Evolutionary conservation across 2,329 filamentous ascomycete species (phyloP).

Genomic region (Colletotrichum lini): DNA sequence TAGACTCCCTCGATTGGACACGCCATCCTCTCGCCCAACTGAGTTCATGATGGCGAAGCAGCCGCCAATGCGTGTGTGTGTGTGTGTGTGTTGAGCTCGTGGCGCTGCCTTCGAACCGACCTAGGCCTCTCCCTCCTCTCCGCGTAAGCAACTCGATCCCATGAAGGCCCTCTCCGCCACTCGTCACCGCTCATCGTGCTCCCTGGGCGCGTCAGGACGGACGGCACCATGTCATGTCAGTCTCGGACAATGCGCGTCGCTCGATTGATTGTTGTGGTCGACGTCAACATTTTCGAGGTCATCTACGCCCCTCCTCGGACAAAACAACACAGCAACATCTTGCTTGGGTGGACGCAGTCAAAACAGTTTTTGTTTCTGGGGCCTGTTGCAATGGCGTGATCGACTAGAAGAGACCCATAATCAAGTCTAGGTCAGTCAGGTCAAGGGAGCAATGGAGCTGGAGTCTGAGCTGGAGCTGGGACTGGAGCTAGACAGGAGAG

Average conservation of each 20-base stretch:
- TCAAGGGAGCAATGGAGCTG: conserved; percentile 1
- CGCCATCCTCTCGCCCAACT: conserved; percentile 7
- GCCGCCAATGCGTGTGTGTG: background rate
- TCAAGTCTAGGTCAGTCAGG: background rate
- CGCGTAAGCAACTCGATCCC: conserved; percentile 15
- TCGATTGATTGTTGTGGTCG: conserved; percentile 19
- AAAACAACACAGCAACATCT: background rate
- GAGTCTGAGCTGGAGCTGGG: background rate
- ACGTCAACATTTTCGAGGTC: conserved; percentile 16
- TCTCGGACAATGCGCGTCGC: conserved; percentile 12
- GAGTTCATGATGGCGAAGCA: background rate
- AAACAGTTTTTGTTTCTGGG: conserved; percentile 29
- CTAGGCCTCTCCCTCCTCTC: conserved; percentile 5
- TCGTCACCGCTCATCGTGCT: conserved; percentile 34
- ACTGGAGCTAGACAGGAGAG: background rate
- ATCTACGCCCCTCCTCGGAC: conserved; percentile 15
- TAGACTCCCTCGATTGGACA: conserved; percentile 27
- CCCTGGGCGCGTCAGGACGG: conserved; percentile 9
- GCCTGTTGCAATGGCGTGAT: conserved; percentile 36
- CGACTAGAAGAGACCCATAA: conserved; percentile 20
- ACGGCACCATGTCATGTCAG: conserved; percentile 1
- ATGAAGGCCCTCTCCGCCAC: conserved; percentile 14
- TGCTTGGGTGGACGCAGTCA: conserved; percentile 1
- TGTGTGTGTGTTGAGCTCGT: background rate
- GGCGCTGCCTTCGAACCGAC: background rate